Conservation (phyloP, 306 rosid genomes). For the Prinsepia uniflora region DNA sequence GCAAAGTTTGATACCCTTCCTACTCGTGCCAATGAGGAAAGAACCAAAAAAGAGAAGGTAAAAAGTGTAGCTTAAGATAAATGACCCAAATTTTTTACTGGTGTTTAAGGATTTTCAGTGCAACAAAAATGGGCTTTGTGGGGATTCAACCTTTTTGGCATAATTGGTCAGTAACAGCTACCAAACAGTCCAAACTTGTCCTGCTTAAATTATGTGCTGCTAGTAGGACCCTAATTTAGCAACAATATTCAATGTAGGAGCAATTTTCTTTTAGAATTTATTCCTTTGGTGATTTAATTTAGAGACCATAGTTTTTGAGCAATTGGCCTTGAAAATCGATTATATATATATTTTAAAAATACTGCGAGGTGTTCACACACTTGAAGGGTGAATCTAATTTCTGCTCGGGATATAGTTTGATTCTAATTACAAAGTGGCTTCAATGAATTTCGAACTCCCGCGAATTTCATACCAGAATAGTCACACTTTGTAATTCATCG, state of each 20-base stretch:
- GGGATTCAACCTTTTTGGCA: neutral
- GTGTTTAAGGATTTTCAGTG: neutral
- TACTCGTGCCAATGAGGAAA: slow-evolving; percentile 6
- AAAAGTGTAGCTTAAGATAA: neutral
- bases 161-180: neutral
- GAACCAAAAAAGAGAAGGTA: neutral
- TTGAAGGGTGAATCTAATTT: too few relatives aligned
- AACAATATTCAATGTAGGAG: neutral
- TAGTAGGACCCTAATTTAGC: slow-evolving; percentile 1
- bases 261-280: neutral
- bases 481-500: too few relatives aligned
- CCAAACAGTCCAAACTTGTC: neutral
- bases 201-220: neutral
- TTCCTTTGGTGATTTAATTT: neutral
- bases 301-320: neutral
- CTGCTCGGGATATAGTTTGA: too few relatives aligned
- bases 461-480: too few relatives aligned
- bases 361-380: too few relatives aligned
- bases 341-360: too few relatives aligned
- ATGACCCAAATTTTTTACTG: neutral
- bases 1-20: slow-evolving; percentile 3
- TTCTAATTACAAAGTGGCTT: too few relatives aligned
- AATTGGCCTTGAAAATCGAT: too few relatives aligned
- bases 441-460: too few relatives aligned
- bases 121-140: neutral